These are phyloP conservation scores for Fusarium heterosporum DNA, from an alignment of 2,329 filamentous ascomycete genomes.

Conservation along the genomic window DNA sequence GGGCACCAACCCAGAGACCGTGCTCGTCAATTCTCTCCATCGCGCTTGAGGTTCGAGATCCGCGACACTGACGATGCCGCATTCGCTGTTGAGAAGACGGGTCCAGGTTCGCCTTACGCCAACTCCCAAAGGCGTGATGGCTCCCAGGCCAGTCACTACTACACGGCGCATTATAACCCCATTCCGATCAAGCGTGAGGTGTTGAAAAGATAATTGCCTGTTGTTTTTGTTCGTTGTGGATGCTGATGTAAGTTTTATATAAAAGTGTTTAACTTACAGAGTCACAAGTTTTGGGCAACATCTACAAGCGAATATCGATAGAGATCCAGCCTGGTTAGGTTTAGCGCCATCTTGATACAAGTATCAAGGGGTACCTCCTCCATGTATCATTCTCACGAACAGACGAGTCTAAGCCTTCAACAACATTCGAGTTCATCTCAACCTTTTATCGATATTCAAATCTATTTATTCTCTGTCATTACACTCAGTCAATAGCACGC, in stretches of 20 bases:
- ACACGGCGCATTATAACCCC: slow-evolving; percentile 73
- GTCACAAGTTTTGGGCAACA: background rate
- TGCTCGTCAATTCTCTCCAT: slow-evolving; percentile 83
- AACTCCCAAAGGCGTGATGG: slow-evolving; percentile 85
- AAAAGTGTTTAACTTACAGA: background rate
- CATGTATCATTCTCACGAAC: slow-evolving; percentile 19
- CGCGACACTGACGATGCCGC: slow-evolving; percentile 81
- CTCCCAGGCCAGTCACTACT: slow-evolving; percentile 85
- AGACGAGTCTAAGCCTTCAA: slow-evolving; percentile 18
- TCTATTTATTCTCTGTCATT: background rate
- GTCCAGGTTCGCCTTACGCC: slow-evolving; percentile 83
- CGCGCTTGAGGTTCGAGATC: slow-evolving; percentile 64
- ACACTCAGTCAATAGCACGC: background rate
- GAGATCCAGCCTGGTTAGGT: slow-evolving; percentile 26
- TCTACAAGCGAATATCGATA: slow-evolving; percentile 12
- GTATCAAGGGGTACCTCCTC: slow-evolving; percentile 11
- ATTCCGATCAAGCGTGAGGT: slow-evolving; percentile 47
- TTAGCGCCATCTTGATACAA: slow-evolving; percentile 34
- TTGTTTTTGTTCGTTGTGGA: background rate
- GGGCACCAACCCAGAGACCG: slow-evolving; percentile 86
- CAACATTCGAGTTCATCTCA: background rate
- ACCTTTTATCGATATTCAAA: background rate
- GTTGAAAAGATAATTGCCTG: background rate
- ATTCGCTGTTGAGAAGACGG: slow-evolving; percentile 81
- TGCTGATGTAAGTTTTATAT: background rate